Conservation (phyloP, 805 yeast genomes). For the Candida endomychidarum region DNA sequence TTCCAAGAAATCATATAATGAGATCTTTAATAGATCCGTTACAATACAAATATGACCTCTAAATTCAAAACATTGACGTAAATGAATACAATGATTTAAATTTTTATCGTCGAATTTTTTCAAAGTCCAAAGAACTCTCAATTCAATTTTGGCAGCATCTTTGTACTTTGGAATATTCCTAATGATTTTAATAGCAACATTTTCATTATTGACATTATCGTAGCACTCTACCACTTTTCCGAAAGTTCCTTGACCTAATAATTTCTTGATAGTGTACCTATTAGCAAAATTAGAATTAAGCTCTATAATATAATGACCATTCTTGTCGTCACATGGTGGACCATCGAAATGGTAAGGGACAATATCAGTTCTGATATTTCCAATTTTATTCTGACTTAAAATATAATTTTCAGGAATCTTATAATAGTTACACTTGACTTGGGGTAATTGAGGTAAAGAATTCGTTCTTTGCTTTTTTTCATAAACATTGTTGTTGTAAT, state of each 20-base stretch:
- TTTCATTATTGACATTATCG: slow-evolving; percentile 57
- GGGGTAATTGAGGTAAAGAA: slow-evolving; percentile 47
- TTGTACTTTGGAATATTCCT: slow-evolving; percentile 91
- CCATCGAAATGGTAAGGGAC: slow-evolving; percentile 34
- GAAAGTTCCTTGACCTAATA: slow-evolving; percentile 90
- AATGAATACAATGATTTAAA: slow-evolving; percentile 75
- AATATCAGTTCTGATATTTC: slow-evolving; percentile 39
- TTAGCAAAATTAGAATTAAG: slow-evolving; percentile 67
- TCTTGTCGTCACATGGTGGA: slow-evolving; percentile 59
- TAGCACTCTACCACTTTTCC: slow-evolving; percentile 87
- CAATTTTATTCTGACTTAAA: slow-evolving; percentile 34
- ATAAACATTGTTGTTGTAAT: neutral
- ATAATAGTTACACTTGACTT: slow-evolving; percentile 41
- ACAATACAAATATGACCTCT: slow-evolving; percentile 93
- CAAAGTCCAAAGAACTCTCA: slow-evolving; percentile 74
- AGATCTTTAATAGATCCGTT: slow-evolving; percentile 80
- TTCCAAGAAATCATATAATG: slow-evolving; percentile 88
- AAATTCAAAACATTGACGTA: slow-evolving; percentile 88
- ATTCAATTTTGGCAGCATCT: slow-evolving; percentile 92
- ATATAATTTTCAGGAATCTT: slow-evolving; percentile 38
- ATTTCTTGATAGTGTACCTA: slow-evolving; percentile 62
- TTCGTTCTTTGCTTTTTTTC: slow-evolving; percentile 39
- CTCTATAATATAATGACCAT: slow-evolving; percentile 71
- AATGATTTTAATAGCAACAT: slow-evolving; percentile 89
- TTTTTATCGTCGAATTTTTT: slow-evolving; percentile 69